Base-by-base conservation (phyloP, 2,329 filamentous ascomycete genomes). In the Thielaviopsis punctulata region DNA sequence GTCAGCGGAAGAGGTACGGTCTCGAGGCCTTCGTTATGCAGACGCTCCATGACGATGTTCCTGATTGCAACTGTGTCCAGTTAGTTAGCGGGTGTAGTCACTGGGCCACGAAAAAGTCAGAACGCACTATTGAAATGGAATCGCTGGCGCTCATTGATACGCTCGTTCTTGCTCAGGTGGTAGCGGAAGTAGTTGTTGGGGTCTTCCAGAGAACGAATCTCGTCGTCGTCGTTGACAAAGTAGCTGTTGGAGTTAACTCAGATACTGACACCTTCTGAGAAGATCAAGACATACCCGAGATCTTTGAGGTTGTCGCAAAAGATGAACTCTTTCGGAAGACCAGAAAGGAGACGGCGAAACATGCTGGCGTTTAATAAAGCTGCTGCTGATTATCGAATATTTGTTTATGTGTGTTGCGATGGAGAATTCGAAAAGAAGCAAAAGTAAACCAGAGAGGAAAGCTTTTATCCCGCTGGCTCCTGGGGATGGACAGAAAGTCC, bases 91-190 rank as follows among this genome's bases (percentile, higher is more conserved):
- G n/a, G 30, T n/a, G 6, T n/a, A 36, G 13, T 36, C 12, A 15
- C 33, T 3, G 18, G 18, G 7, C 22, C 1, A 2, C 22, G 4
- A 1, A 23, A 23, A 4, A 12, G 18, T 4, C 12, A 12, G 9
- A 10, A 63, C 70, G 58, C 63, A 86, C 86, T 67, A 60, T 93
- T 82, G 65, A 94, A 79, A 39, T 80, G 72, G 57, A 84, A 84
- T 18, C 82, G 75, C 60, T 87, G 86, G 19, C 82, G 71, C 41
- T 82, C 75, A 63, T 95, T 95, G 66, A 82, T 74, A 36, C 87
- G 80, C n/a, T 76, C 70, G 64, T 87, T 88, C 59, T 77, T 80
- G 62, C 76, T 82, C 51, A 84, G 65, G 62, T 79, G 82, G 71
- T 75, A 95, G 58, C 85, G 76, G 69, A 86, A 94, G 61, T 80